A percentile compares a stretch with the other conserved stretches of the same genome.
Conservation (phyloP, 1,139 yeast genomes). For the Petasospora fabianii region DNA sequence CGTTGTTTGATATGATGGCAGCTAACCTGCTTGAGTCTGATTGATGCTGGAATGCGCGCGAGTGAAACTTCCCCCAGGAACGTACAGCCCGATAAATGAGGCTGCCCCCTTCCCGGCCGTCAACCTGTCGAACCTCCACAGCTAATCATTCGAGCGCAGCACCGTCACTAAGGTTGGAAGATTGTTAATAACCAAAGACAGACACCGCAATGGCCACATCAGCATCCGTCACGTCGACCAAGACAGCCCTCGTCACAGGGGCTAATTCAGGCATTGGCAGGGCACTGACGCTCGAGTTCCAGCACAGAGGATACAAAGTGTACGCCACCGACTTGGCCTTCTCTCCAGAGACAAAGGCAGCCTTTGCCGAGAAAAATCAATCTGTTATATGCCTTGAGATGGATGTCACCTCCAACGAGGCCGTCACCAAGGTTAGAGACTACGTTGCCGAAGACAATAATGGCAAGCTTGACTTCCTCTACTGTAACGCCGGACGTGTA, state of each 20-base stretch:
- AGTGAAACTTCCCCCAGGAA: too few species aligned
- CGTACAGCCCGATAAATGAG: too few species aligned
- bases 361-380: constrained; percentile 32
- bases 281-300: constrained; percentile 54
- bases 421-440: constrained; percentile 40
- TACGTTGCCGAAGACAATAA: constrained; percentile 33
- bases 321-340: constrained; percentile 54
- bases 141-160: too few species aligned
- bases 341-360: constrained; percentile 50
- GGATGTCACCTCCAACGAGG: constrained; percentile 50
- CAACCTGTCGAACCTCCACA: too few species aligned
- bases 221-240: too few species aligned
- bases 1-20: too few species aligned
- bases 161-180: too few species aligned
- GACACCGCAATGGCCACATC: too few species aligned
- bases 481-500: constrained; percentile 54
- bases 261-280: constrained; percentile 68
- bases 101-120: too few species aligned
- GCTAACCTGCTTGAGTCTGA: too few species aligned
- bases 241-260: constrained; percentile 44
- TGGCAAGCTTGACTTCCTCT: constrained; percentile 45
- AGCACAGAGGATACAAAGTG: constrained; percentile 51
- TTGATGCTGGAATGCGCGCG: too few species aligned
- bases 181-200: too few species aligned
- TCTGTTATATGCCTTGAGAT: constrained; percentile 21